Base-by-base conservation (phyloP, 2,329 filamentous ascomycete genomes). In the Ophiostoma tasmaniense region DNA sequence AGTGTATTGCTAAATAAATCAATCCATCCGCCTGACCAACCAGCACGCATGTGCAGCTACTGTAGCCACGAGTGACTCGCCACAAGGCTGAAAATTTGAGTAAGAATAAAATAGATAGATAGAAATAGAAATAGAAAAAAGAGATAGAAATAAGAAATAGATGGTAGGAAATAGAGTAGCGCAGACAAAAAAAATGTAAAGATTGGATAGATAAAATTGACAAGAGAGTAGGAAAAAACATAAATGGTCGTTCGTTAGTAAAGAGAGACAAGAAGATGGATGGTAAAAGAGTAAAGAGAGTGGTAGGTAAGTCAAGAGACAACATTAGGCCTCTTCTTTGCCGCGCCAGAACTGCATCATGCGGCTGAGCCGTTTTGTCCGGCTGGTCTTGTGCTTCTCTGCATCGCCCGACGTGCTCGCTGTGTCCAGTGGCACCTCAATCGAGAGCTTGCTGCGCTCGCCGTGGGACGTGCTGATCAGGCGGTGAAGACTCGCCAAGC, bases 271-370 rank as follows among this genome's bases (percentile, higher is more conserved):
- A 62, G 59, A 68, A 69, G 65, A 22, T 20, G 61, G 17, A 55
- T 5, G 17, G 20, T 17, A 52, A 14, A 39, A 13, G 37, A 39
- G 35, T 28, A 17, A 64, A 3, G 45, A 50, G 61, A 64, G 61
- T 8, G n/a, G 22, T n/a, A 39, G 22, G 22, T 35, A 37, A 33
- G 45, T 39, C 7, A 25, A 35, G 14, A 22, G 5, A 64, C n/a
- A 14, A 59, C 10, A 14, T 20, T 35, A 45, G 6, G 30, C 30
- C 20, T 73, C 71, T 0, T 84, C 83, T 74, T 84, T 87, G 11
- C 83, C 81, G 78, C 90, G 91, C 90, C 90, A 93, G 77, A 93
- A 93, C 74, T 89, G 87, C 83, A 92, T 87, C 80, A 93, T 83
- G 67, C 89, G 89, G 76, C 90, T 90, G 50, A 93, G 79, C 37